Conservation (phyloP, 2,329 filamentous ascomycete species). For the Talaromyces piceae region DNA sequence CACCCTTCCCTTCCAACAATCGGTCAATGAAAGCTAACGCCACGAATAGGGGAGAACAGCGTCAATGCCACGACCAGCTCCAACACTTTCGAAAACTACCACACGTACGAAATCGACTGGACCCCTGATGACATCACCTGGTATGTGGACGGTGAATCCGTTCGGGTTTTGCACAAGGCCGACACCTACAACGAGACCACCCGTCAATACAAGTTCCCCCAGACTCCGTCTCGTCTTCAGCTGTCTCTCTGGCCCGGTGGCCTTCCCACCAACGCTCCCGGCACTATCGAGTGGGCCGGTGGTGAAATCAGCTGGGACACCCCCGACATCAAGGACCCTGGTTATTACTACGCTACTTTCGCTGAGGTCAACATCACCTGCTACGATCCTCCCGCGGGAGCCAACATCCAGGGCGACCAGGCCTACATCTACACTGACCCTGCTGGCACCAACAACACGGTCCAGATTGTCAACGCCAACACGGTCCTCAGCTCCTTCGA, state of each 20-base stretch:
- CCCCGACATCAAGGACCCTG: slow-evolving; percentile 68
- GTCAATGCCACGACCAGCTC: slow-evolving; percentile 59
- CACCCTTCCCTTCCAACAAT: neutral
- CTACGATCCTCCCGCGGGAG: slow-evolving; percentile 72
- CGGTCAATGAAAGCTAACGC: slow-evolving; percentile 2
- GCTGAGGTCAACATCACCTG: slow-evolving; percentile 74
- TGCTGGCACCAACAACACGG: slow-evolving; percentile 64
- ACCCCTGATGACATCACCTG: slow-evolving; percentile 77
- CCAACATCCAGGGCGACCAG: slow-evolving; percentile 49
- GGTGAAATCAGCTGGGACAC: slow-evolving; percentile 82
- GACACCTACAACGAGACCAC: slow-evolving; percentile 81
- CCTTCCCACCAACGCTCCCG: slow-evolving; percentile 65
- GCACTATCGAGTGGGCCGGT: slow-evolving; percentile 87
- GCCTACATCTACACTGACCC: slow-evolving; percentile 68
- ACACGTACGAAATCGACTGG: slow-evolving; percentile 93
- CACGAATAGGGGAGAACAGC: slow-evolving; percentile 60
- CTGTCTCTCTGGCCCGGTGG: slow-evolving; percentile 96
- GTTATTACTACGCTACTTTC: slow-evolving; percentile 83
- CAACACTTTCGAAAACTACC: slow-evolving; percentile 69
- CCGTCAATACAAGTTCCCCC: slow-evolving; percentile 79
- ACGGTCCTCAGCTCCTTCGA: slow-evolving; percentile 72
- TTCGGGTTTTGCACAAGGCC: slow-evolving; percentile 65
- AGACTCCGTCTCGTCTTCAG: slow-evolving; percentile 84
- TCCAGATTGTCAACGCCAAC: slow-evolving; percentile 65
- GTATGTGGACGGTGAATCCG: slow-evolving; percentile 72